phyloP scores from a whole-genome alignment of 345 rosid genomes.

The Gossypium longicalyx region DNA sequence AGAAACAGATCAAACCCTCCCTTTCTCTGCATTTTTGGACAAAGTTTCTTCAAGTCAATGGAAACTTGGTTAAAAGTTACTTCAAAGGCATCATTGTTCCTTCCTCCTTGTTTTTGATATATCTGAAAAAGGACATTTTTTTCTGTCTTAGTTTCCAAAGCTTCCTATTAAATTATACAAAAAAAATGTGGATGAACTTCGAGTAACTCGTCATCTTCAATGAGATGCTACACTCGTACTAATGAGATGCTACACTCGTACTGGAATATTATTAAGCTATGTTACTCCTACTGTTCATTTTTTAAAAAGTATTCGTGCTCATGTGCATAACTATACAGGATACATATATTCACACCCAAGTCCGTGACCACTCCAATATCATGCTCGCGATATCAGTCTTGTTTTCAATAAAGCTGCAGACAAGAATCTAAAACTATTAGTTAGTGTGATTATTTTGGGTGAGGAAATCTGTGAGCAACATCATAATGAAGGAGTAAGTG shows the following conservation, averaged over 20 bases:
- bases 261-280: too few relatives aligned
- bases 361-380: too few relatives aligned
- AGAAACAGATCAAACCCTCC: slow-evolving; percentile 2
- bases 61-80: background rate
- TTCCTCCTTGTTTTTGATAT: background rate
- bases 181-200: background rate
- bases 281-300: too few relatives aligned
- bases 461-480: too few relatives aligned
- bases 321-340: too few relatives aligned
- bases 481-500: too few relatives aligned
- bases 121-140: slow-evolving; percentile 19
- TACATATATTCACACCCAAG: too few relatives aligned
- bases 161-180: background rate
- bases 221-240: background rate
- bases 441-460: too few relatives aligned
- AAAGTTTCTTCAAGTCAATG: background rate
- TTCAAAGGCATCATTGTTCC: background rate
- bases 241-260: background rate
- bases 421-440: too few relatives aligned
- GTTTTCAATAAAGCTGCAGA: too few relatives aligned
- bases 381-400: too few relatives aligned
- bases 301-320: too few relatives aligned
- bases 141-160: slow-evolving; percentile 32
- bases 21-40: slow-evolving; percentile 20
- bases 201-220: slow-evolving; percentile 14